Base-by-base conservation (phyloP, 441 rosid species). In the Cnidoscolus chayamansa region DNA sequence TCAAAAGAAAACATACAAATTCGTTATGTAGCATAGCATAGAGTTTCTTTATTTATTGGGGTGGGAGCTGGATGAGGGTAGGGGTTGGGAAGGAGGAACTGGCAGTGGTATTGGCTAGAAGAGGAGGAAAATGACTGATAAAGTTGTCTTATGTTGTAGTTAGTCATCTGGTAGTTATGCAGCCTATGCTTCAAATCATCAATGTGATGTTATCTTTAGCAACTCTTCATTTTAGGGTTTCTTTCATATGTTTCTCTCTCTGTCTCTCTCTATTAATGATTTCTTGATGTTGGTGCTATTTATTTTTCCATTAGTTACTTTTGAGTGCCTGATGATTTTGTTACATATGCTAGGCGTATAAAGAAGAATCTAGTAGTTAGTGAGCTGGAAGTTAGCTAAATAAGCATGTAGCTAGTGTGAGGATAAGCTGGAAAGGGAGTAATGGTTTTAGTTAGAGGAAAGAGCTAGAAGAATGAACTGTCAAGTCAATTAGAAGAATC, bases 291-390 rank as follows among this genome's bases (percentile, higher is more conserved):
- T 75, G n/a, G 10, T 68, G n/a, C 31, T 48, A 32, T 57, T 10
- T 19, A 7, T 53, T 63, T 64, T 70, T n/a, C 59, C 53, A 31
- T 56, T 59, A 17, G 31, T 49, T 62, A 19, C 8, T 48, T 19
- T 40, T 63, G 20, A 37, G 59, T 48, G 30, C 58, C 73, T 37
- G 15, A 49, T 75, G 4, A 59, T 60, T 25, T 25, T 25, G 25
- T 25, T 25, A 25, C 25, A 25, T 25, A 25, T 25, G 25, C 25
- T 25, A 25, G 25, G 25, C 25, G 25, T 25, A 25, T 25, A 25
- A 25, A 25, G 25, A 25, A 25, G 25, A 25, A 25, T 25, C 25
- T 25, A 25, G 25, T 25, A 25, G 25, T 25, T 25, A 25, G 1
- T 25, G 25, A 25, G 25, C 25, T 25, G 25, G 25, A 25, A 25